These are phyloP conservation scores for Saxophila tyrrhenica DNA, from an alignment of 495 filamentous ascomycete species.

Conservation along the genomic window DNA sequence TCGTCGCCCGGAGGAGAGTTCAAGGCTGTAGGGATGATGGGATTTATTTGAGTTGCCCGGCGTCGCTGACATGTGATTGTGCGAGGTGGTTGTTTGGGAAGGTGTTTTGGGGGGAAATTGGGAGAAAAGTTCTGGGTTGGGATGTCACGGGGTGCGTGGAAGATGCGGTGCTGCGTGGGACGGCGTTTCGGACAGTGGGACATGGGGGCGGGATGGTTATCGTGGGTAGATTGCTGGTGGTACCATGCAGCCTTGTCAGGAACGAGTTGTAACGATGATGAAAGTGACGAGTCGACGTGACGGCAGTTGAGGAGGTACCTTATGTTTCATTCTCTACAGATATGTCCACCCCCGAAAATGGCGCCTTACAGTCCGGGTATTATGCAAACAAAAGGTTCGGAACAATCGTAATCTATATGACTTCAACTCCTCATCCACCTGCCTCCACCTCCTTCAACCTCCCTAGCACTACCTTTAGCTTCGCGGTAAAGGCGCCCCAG, in stretches of 20 bases:
- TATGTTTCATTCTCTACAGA: neutral
- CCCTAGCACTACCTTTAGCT: constrained; percentile 46
- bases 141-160: neutral
- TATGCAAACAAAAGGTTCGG: neutral
- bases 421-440: neutral
- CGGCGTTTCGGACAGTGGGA: neutral
- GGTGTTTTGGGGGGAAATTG: no score
- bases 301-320: no score
- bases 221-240: no score
- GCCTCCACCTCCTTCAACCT: constrained; percentile 25
- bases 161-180: neutral
- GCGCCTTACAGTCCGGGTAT: neutral
- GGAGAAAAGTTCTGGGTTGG: no score
- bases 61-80: neutral
- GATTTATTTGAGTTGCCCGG: neutral
- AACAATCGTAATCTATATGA: neutral
- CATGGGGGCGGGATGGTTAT: neutral
- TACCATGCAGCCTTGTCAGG: no score
- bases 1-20: neutral
- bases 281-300: no score
- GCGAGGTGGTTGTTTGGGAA: neutral
- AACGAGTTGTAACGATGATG: no score
- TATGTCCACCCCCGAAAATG: neutral
- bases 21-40: neutral
- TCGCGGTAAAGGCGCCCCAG: constrained; percentile 43